These are phyloP conservation scores for Saccharomycopsis fibuligera DNA, from an alignment of 805 yeast genomes.

Conservation along the genomic window DNA sequence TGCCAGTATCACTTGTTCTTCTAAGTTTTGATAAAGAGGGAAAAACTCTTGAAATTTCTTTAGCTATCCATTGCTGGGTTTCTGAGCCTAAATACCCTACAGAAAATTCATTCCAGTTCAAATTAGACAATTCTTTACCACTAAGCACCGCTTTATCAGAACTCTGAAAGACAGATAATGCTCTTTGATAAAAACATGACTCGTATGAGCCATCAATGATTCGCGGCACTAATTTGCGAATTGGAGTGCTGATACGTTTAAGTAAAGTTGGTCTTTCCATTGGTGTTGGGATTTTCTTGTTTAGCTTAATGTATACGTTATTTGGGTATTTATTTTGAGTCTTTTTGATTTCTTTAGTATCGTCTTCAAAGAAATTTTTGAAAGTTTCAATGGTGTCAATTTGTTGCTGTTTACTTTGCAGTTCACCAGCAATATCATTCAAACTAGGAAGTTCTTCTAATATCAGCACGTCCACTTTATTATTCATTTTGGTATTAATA, in stretches of 20 bases:
- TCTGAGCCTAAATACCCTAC: slow-evolving; percentile 17
- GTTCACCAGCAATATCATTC: background rate
- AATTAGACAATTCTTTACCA: slow-evolving; percentile 1
- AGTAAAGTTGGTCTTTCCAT: background rate
- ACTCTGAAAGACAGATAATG: background rate
- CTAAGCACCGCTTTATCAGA: background rate
- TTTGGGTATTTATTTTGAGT: slow-evolving; percentile 9
- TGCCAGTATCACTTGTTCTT: too few relatives aligned
- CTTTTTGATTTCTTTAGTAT: slow-evolving; percentile 5
- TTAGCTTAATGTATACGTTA: slow-evolving; percentile 1
- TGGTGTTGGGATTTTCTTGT: slow-evolving; percentile 10
- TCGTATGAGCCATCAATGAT: background rate
- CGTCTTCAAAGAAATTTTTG: slow-evolving; percentile 10
- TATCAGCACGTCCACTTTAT: background rate
- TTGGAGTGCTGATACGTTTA: background rate
- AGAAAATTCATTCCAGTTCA: slow-evolving; percentile 14
- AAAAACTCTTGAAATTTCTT: background rate
- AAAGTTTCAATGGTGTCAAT: slow-evolving; percentile 3
- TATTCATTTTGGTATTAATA: background rate
- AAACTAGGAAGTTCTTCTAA: background rate
- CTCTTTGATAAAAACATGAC: slow-evolving; percentile 3
- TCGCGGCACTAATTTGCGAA: slow-evolving; percentile 1
- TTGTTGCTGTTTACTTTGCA: background rate
- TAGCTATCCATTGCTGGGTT: slow-evolving; percentile 5
- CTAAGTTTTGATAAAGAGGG: background rate